Evolutionary conservation across 176 grass and related monocot species (phyloP).

Genomic region (Guadua angustifolia): DNA sequence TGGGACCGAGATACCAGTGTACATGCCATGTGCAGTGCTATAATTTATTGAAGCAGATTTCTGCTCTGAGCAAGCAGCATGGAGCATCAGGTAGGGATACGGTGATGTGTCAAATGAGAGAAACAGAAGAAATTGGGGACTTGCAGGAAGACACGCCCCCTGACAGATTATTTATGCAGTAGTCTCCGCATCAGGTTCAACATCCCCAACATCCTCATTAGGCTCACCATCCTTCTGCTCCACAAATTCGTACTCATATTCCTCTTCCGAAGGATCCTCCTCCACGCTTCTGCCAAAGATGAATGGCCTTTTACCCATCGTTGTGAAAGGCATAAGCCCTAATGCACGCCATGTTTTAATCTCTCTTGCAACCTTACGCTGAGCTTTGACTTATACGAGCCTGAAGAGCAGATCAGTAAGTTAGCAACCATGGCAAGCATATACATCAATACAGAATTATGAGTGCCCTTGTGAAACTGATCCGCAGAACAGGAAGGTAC

Average conservation of each 20-base stretch:
- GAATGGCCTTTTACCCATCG: conserved; percentile 84
- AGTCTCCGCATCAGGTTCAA: conserved; percentile 28
- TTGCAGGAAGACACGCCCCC: background rate
- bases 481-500: no score
- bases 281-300: conserved; percentile 69
- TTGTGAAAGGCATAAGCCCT: conserved; percentile 89
- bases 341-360: conserved; percentile 85
- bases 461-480: no score
- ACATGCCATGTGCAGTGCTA: background rate
- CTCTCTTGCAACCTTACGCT: conserved; percentile 88
- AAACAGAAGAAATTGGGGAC: background rate
- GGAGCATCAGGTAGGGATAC: background rate
- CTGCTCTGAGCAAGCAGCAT: conserved; percentile 5
- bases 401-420: conserved; percentile 37
- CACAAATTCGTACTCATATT: no score
- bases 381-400: conserved; percentile 96
- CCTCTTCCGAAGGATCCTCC: conserved; percentile 52
- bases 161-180: conserved; percentile 13
- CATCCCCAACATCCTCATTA: no score
- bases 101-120: background rate
- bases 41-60: conserved; percentile 34
- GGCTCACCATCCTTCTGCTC: no score
- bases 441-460: no score
- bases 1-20: background rate
- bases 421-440: conserved; percentile 3